phyloP scores from a whole-genome alignment of 352 stramenopile species.

The Lagenidium sp. region DNA sequence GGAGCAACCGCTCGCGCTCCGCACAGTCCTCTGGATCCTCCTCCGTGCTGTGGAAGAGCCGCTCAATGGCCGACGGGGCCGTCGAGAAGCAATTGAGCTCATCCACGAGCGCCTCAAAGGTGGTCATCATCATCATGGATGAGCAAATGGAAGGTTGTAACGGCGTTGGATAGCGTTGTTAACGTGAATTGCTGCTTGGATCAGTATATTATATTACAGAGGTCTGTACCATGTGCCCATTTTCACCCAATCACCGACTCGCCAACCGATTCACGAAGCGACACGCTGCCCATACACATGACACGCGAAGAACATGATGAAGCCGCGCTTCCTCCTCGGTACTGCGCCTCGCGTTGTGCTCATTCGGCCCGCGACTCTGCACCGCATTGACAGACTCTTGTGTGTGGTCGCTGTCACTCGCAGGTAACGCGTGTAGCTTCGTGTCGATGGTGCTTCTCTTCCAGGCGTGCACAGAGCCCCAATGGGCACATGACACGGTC shows the following conservation, averaged over 20 bases:
- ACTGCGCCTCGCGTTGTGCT: background rate
- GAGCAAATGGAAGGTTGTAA: too few relatives aligned
- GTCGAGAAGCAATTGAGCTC: constrained; percentile 57
- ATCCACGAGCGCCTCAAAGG: constrained; percentile 19
- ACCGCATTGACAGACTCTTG: too few relatives aligned
- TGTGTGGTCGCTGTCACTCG: background rate
- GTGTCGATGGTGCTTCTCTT: constrained; percentile 41
- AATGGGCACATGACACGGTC: constrained; percentile 53
- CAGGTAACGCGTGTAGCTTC: constrained; percentile 42
- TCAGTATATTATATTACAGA: too few relatives aligned
- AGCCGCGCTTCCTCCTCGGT: constrained; percentile 13
- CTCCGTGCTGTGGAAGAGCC: constrained; percentile 39
- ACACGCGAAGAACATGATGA: constrained; percentile 4
- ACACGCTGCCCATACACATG: too few relatives aligned
- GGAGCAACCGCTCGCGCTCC: constrained; percentile 5
- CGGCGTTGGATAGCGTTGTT: too few relatives aligned
- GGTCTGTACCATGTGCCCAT: too few relatives aligned
- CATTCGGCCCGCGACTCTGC: background rate
- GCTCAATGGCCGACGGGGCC: constrained; percentile 27
- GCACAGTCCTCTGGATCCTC: constrained; percentile 7
- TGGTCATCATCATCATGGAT: background rate
- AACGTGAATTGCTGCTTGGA: too few relatives aligned
- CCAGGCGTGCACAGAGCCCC: constrained; percentile 24
- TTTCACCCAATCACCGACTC: too few relatives aligned
- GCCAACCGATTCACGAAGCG: too few relatives aligned